These are phyloP conservation scores for Vicia faba DNA, from an alignment of 306 rosid species.

Conservation along the genomic window DNA sequence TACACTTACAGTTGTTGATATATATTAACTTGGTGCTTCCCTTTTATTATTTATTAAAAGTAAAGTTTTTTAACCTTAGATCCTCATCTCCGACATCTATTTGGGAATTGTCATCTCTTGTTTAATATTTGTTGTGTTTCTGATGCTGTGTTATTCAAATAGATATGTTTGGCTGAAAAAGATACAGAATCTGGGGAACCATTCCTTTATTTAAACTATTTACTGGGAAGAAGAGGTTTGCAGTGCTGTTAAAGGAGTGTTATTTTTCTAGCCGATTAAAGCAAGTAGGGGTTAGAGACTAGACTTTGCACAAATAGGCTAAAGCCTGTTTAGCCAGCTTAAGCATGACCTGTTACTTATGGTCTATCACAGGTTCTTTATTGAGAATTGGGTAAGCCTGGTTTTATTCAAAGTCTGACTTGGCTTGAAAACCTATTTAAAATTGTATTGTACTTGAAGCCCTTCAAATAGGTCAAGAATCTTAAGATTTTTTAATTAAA, in stretches of 20 bases:
- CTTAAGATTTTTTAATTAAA: constrained; percentile 1
- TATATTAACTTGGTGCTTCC: constrained; percentile 19
- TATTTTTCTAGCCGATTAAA: background rate
- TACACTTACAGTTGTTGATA: constrained; percentile 8
- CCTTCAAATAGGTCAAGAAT: constrained; percentile 10
- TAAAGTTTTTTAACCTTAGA: constrained; percentile 1
- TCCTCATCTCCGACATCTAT: constrained; percentile 11
- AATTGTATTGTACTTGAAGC: background rate
- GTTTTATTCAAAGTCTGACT: background rate
- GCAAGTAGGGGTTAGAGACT: background rate
- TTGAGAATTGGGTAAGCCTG: background rate
- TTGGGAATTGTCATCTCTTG: constrained; percentile 23
- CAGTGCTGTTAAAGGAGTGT: background rate
- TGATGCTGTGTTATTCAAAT: constrained; percentile 3
- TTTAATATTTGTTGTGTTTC: constrained; percentile 20
- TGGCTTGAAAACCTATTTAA: background rate
- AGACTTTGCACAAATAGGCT: background rate
- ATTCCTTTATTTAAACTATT: constrained; percentile 1
- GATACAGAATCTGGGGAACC: constrained; percentile 9
- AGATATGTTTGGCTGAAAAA: constrained; percentile 4
- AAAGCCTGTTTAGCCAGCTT: background rate
- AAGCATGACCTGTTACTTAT: background rate
- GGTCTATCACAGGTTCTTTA: background rate
- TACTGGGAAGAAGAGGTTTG: constrained; percentile 14
- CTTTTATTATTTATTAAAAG: constrained; percentile 4